phyloP scores from a whole-genome alignment of 805 yeast genomes.

The Wickerhamiella spandovensis region DNA sequence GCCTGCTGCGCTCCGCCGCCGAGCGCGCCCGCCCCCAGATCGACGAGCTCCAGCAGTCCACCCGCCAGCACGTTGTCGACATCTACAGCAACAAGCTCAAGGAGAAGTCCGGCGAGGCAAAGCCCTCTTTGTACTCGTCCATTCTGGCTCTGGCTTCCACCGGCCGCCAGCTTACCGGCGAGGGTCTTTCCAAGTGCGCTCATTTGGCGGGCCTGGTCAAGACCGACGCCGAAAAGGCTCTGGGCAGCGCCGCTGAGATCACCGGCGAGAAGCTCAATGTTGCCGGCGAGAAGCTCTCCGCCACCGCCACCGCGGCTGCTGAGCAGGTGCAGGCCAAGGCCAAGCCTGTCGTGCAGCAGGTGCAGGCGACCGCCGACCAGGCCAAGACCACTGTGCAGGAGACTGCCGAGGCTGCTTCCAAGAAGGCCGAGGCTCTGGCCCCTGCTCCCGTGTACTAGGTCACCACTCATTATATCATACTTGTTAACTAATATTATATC shows the following conservation, averaged over 20 bases:
- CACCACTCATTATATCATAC: background rate
- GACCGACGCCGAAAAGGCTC: background rate
- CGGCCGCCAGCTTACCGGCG: constrained; percentile 5
- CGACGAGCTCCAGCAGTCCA: constrained; percentile 2
- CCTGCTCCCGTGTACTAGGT: constrained; percentile 3
- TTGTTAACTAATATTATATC: no score
- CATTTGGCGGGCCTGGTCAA: background rate
- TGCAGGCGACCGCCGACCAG: background rate
- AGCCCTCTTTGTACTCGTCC: constrained; percentile 1
- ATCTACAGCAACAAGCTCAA: constrained; percentile 12
- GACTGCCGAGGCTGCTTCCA: constrained; percentile 2
- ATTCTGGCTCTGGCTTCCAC: constrained; percentile 1
- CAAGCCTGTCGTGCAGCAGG: constrained; percentile 1
- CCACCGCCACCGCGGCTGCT: background rate
- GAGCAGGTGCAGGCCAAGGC: constrained; percentile 1
- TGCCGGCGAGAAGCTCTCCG: constrained; percentile 8
- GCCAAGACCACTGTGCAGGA: background rate
- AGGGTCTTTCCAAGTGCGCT: background rate
- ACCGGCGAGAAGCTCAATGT: constrained; percentile 5
- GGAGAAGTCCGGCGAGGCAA: constrained; percentile 6
- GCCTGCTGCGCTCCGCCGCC: constrained; percentile 9
- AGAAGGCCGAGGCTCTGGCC: background rate
- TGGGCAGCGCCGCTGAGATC: background rate
- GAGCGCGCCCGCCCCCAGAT: constrained; percentile 15
- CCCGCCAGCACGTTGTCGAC: constrained; percentile 4